Evolutionary conservation across 2,329 filamentous ascomycete genomes (phyloP).

Genomic region (Colletotrichum tanaceti): DNA sequence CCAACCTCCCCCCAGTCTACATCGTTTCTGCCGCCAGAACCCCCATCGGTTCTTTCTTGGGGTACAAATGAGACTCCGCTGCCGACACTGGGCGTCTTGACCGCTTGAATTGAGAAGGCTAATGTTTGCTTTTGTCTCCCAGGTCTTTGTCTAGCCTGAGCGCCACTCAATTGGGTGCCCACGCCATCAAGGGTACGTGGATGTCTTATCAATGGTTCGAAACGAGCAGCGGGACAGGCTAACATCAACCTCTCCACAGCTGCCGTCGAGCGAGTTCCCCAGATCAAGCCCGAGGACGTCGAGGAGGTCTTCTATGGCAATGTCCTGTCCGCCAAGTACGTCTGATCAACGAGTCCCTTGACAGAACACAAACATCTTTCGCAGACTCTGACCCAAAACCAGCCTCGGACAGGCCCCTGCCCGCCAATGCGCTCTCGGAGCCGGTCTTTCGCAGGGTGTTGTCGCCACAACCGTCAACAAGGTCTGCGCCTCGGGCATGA

Average conservation of each 20-base stretch:
- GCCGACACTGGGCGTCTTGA: slow-evolving; percentile 27
- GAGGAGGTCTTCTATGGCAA: slow-evolving; percentile 99
- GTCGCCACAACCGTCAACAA: slow-evolving; percentile 98
- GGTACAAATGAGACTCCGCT: slow-evolving; percentile 63
- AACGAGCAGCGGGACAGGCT: slow-evolving; percentile 29
- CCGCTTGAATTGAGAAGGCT: slow-evolving; percentile 30
- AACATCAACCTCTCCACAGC: slow-evolving; percentile 53
- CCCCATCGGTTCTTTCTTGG: slow-evolving; percentile 92
- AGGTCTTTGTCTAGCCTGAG: slow-evolving; percentile 90
- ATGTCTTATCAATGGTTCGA: slow-evolving; percentile 23
- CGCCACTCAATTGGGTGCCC: slow-evolving; percentile 86
- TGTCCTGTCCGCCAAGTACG: slow-evolving; percentile 94
- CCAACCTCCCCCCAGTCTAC: slow-evolving; percentile 87
- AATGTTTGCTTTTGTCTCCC: slow-evolving; percentile 40
- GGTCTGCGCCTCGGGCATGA: slow-evolving; percentile 95
- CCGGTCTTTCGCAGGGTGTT: slow-evolving; percentile 82
- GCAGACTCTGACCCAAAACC: slow-evolving; percentile 21
- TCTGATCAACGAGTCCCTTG: slow-evolving; percentile 14
- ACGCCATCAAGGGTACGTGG: slow-evolving; percentile 88
- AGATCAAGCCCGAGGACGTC: slow-evolving; percentile 88
- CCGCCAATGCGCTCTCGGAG: slow-evolving; percentile 90
- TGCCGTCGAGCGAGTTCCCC: slow-evolving; percentile 86
- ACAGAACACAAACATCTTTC: background rate
- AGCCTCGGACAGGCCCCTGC: slow-evolving; percentile 97
- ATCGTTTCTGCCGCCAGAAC: slow-evolving; percentile 94